These are phyloP conservation scores for Cenchrus purpureus DNA, from an alignment of 176 grass and related monocot species.

Conservation along the genomic window DNA sequence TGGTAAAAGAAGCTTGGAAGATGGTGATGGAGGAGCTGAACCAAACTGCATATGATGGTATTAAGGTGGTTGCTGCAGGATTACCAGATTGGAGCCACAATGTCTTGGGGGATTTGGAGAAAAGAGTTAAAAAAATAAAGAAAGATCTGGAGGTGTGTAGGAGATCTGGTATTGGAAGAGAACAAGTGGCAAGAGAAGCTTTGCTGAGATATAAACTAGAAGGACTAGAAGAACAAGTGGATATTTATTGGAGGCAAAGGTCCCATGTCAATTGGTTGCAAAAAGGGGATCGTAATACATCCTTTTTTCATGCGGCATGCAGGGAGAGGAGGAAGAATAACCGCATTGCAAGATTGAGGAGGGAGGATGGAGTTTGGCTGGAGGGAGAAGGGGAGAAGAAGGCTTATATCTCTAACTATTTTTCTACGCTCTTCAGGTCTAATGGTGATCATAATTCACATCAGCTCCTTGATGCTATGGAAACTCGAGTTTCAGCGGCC, in stretches of 20 bases:
- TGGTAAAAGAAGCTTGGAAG: no score
- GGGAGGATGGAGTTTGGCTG: background rate
- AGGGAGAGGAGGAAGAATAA: background rate
- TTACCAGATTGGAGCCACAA: background rate
- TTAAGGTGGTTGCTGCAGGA: background rate
- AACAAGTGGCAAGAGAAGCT: background rate
- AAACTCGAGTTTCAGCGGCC: fast-evolving
- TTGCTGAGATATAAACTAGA: background rate
- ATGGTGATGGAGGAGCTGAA: no score
- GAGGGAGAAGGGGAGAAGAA: background rate
- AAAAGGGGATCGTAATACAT: background rate
- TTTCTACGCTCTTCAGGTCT: background rate
- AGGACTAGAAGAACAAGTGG: background rate
- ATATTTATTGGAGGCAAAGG: background rate
- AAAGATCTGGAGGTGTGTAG: background rate
- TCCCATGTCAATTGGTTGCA: background rate
- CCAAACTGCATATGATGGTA: background rate
- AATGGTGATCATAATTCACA: no score
- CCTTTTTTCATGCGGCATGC: background rate
- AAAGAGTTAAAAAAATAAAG: background rate
- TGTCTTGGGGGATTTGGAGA: background rate
- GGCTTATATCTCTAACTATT: background rate
- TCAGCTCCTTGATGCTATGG: background rate
- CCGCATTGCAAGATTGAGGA: background rate
- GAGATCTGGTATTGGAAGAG: background rate